These are phyloP conservation scores for Plasmodium cynomolgi DNA, from an alignment of 169 alveolate genomes.

Conservation along the genomic window DNA sequence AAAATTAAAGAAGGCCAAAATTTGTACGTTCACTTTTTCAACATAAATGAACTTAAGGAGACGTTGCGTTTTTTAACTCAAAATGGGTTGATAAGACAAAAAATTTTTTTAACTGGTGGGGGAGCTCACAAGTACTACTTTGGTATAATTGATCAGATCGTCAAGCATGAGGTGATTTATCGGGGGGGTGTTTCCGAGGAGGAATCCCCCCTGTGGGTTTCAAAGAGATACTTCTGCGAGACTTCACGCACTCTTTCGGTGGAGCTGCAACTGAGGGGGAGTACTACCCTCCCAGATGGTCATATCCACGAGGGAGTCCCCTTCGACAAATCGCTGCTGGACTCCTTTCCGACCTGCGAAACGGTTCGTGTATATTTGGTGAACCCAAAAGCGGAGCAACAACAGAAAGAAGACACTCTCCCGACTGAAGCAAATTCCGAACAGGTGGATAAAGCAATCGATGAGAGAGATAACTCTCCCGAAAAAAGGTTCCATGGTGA, in stretches of 20 bases:
- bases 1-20: constrained; percentile 1
- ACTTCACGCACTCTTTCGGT: background rate
- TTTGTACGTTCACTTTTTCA: constrained; percentile 22
- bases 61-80: background rate
- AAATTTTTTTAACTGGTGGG: constrained; percentile 51
- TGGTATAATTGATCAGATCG: background rate
- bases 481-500: constrained; percentile 59
- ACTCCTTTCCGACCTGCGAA: background rate
- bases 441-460: background rate
- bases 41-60: constrained; percentile 15
- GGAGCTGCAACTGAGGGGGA: background rate
- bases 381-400: background rate
- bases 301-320: background rate
- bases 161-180: background rate
- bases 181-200: background rate
- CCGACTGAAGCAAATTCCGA: background rate
- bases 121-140: constrained; percentile 40
- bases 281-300: background rate
- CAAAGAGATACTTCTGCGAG: background rate
- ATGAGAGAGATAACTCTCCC: background rate
- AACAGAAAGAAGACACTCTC: background rate
- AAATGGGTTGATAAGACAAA: constrained; percentile 33
- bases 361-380: background rate
- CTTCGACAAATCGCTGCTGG: background rate
- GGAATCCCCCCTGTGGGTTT: background rate